Base-by-base conservation (phyloP, 495 filamentous ascomycete species). In the Xylaria venustula region DNA sequence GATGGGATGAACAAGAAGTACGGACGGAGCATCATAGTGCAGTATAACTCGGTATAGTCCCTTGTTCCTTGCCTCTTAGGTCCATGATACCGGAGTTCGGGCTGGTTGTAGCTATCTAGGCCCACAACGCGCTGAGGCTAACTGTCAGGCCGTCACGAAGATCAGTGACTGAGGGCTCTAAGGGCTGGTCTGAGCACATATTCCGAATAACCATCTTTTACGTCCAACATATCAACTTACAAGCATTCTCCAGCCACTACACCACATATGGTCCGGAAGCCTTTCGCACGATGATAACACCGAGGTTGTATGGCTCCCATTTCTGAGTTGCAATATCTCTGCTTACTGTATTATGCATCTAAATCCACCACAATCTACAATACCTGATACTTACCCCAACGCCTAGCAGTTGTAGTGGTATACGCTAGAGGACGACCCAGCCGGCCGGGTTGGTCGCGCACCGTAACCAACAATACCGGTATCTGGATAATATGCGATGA, bases 341-440 rank as follows among this genome's bases (percentile, higher is more conserved):
- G 51, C 51, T 54, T 54, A 54, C 51, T 54, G 51, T 54, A 54
- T 22, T 11, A 17, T 42, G 22, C 20, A 14, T 54, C 15, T 22
- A 23, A 28, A 14, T 20, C 25, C 12, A 19, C 15, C 14, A 41
- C 22, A 32, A 53, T 52, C 19, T 34, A 41, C 34, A 26, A 3
- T 40, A 15, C 37, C 6, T 9, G 3, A 15, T 15, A 9, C 14
- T 3, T 49, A 32, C 7, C 25, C 15, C 14, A 14, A 49, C n/a
- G 28, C 20, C 30, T 51, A 34, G 48, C 28, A 36, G 20, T 14
- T 51, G 30, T 6, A 20, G 12, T 5, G n/a, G n/a, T n/a, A n/a
- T n/a, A n/a, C n/a, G n/a, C n/a, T 20, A 14, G 19, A 40, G 32
- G 14, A 22, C 15, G 51, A 54, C 51, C 51, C 51, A 28, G 22